Evolutionary conservation across 768 basidiomycete species (phyloP).

Genomic region (Suillus subaureus): DNA sequence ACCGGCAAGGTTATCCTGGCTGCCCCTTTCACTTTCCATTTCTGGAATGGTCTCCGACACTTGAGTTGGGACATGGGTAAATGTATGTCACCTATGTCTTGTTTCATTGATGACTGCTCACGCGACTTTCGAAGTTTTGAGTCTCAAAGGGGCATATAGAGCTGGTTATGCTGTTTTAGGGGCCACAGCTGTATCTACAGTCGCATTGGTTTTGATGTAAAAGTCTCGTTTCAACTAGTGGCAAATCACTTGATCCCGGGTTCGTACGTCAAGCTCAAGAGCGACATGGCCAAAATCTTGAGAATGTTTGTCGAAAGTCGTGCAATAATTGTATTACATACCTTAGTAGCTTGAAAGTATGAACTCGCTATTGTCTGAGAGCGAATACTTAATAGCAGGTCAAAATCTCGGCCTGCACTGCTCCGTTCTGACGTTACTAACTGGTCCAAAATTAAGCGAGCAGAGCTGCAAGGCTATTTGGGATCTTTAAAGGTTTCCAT

Average conservation of each 20-base stretch:
- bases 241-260: neutral
- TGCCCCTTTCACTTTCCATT: slow-evolving; percentile 89
- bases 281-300: neutral
- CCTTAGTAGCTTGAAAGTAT: neutral
- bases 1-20: slow-evolving; percentile 79
- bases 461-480: too few relatives aligned
- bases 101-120: slow-evolving; percentile 1
- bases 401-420: neutral
- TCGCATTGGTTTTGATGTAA: slow-evolving; percentile 62
- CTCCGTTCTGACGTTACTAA: neutral
- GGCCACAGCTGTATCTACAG: slow-evolving; percentile 73
- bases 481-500: too few relatives aligned
- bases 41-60: slow-evolving; percentile 88
- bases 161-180: slow-evolving; percentile 86
- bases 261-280: neutral
- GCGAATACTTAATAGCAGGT: neutral
- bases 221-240: neutral
- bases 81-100: slow-evolving; percentile 57
- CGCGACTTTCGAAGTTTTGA: slow-evolving; percentile 56
- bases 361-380: neutral
- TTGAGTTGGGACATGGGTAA: slow-evolving; percentile 86
- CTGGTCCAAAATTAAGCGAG: neutral
- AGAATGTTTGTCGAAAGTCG: neutral
- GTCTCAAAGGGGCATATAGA: slow-evolving; percentile 76
- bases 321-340: neutral